phyloP scores from a whole-genome alignment of 306 rosid genomes.

The Cucurbita maxima region DNA sequence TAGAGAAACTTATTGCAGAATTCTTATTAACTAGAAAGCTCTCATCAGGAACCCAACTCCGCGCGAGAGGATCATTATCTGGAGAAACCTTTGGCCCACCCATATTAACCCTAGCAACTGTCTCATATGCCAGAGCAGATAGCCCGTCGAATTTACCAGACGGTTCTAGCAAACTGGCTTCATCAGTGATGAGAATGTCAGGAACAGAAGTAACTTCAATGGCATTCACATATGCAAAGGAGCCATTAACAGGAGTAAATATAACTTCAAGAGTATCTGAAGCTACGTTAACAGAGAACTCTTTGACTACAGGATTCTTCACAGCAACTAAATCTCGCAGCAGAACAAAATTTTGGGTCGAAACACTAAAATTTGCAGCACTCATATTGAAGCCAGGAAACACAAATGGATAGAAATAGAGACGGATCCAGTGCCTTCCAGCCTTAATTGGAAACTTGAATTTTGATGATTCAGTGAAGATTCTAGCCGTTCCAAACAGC shows the following conservation, averaged over 20 bases:
- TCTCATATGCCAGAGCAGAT: constrained; percentile 39
- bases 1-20: constrained; percentile 27
- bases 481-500: constrained; percentile 60
- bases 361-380: constrained; percentile 43
- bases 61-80: constrained; percentile 41
- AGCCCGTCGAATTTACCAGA: constrained; percentile 23
- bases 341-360: constrained; percentile 33
- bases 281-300: constrained; percentile 41
- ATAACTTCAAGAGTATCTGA: constrained; percentile 38
- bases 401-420: constrained; percentile 56
- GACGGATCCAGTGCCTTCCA: constrained; percentile 92
- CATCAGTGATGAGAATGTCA: constrained; percentile 36
- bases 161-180: constrained; percentile 17
- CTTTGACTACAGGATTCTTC: constrained; percentile 31
- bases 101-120: constrained; percentile 81
- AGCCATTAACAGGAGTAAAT: constrained; percentile 33
- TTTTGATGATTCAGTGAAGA: constrained; percentile 47
- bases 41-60: constrained; percentile 66
- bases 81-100: constrained; percentile 61
- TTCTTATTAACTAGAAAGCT: constrained; percentile 26
- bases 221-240: constrained; percentile 61
- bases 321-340: constrained; percentile 37
- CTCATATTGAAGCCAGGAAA: constrained; percentile 27
- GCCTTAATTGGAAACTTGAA: constrained; percentile 39
- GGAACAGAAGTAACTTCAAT: constrained; percentile 75